Conservation (phyloP, 2,329 filamentous ascomycete species). For the Purpureocillium takamizusanense region DNA sequence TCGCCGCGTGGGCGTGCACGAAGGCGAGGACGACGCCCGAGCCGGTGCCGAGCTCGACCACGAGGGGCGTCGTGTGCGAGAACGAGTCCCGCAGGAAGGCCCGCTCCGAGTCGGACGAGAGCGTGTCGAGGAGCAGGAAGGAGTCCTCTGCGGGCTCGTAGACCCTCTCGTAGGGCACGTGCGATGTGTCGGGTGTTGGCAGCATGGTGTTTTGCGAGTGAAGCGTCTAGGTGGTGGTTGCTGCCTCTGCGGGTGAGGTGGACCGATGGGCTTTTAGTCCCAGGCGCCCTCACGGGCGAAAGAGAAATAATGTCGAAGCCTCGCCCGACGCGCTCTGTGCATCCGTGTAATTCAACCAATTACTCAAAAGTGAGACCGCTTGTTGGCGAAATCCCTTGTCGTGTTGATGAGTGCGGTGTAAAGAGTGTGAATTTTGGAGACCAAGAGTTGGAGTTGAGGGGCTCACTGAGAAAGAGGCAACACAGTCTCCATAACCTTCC, state of each 20-base stretch:
- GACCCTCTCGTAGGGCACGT: slow-evolving; percentile 79
- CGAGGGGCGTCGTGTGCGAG: slow-evolving; percentile 38
- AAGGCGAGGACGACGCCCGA: slow-evolving; percentile 94
- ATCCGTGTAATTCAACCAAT: too few relatives aligned
- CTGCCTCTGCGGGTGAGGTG: too few relatives aligned
- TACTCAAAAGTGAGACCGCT: too few relatives aligned
- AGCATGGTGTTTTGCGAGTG: slow-evolving; percentile 51
- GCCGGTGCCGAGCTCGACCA: slow-evolving; percentile 82
- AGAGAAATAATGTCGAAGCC: background rate
- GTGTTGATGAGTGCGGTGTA: background rate
- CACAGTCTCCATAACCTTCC: background rate
- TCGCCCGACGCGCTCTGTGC: too few relatives aligned
- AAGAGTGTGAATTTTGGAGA: background rate
- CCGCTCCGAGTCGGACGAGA: slow-evolving; percentile 63
- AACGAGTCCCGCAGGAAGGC: slow-evolving; percentile 62
- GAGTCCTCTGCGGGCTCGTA: slow-evolving; percentile 97
- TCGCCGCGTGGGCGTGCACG: slow-evolving; percentile 61
- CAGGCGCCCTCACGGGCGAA: too few relatives aligned
- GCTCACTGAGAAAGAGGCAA: too few relatives aligned
- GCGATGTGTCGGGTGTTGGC: slow-evolving; percentile 85
- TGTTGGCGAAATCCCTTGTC: background rate
- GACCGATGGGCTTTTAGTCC: too few relatives aligned
- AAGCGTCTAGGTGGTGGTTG: slow-evolving; percentile 6
- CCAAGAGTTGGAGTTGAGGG: too few relatives aligned
- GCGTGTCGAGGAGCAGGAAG: slow-evolving; percentile 84